Conservation (phyloP, 1,139 yeast species). For the Taphrina populina region DNA sequence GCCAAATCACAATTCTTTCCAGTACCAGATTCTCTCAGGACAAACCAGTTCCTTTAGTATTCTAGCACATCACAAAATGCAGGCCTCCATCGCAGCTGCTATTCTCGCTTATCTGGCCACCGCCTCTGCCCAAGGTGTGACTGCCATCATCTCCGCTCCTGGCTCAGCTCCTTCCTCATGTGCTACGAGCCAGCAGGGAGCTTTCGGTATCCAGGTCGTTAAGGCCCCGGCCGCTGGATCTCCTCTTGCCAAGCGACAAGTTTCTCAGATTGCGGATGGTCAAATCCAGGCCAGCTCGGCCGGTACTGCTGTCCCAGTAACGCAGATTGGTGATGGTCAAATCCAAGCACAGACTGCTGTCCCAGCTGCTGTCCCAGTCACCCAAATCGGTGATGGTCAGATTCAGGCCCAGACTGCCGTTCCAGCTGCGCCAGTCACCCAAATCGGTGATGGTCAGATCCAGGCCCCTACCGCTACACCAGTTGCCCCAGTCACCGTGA, state of each 20-base stretch:
- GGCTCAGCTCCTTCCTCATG: slow-evolving; percentile 23
- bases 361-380: slow-evolving; percentile 39
- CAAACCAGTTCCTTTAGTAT: too few species aligned
- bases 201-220: slow-evolving; percentile 28
- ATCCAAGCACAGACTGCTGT: slow-evolving; percentile 45
- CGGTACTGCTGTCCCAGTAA: slow-evolving; percentile 38
- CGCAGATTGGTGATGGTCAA: slow-evolving; percentile 48
- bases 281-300: slow-evolving; percentile 49
- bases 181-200: slow-evolving; percentile 15
- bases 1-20: too few species aligned
- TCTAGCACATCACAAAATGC: too few species aligned
- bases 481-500: slow-evolving; percentile 44
- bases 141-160: slow-evolving; percentile 27
- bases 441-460: slow-evolving; percentile 63
- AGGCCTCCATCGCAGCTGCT: slow-evolving; percentile 35
- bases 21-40: too few species aligned
- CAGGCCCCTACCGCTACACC: slow-evolving; percentile 48
- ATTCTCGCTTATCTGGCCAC: slow-evolving; percentile 33
- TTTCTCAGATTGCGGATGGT: slow-evolving; percentile 49
- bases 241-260: slow-evolving; percentile 24
- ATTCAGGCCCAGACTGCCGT: slow-evolving; percentile 51
- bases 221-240: slow-evolving; percentile 21
- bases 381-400: slow-evolving; percentile 64
- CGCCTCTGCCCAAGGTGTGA: slow-evolving; percentile 35
- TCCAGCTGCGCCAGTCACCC: slow-evolving; percentile 44